Evolutionary conservation across 495 filamentous ascomycete genomes (phyloP), one percentile per base, ranked within the genome.

Genomic region (Staphylotrichum longicolle): DNA sequence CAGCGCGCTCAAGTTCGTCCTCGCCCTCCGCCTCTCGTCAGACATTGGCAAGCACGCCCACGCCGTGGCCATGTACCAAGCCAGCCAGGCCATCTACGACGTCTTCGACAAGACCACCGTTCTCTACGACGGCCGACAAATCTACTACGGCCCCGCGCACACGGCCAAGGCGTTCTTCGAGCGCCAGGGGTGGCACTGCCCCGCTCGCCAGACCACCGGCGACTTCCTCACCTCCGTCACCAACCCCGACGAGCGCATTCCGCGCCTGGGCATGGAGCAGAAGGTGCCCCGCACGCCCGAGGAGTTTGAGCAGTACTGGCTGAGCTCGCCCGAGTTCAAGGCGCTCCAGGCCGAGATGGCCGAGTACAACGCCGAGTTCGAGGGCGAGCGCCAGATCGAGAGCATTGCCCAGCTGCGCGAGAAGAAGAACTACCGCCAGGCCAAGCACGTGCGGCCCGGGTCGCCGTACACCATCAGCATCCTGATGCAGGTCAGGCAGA

Each of bases 211-310:
- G 53, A 93, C 88, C 11, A 89, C 88, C 1, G 86, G 87, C 81
- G 78, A 91, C 78, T 85, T 92, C 76, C 73, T 94, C 15, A 93
- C 90, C 12, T 85, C 87, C 7, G 77, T 91, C 33, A 91, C 89
- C 6, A 88, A 90, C 68, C 83, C 86, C 3, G 78, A 79, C n/a
- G 88, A 90, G 58, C 79, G 90, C 15, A 76, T 80, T 15, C 83
- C 87, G 62, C 83, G 85, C 14, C 75, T 78, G 9, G 90, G 88
- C 5, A 84, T 80, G 61, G 87, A 91, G 65, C 78, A 71, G 6
- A 80, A 42, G 77, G 85, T 57, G 79, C 91, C 41, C 78, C 85
- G 74, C 83, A 88, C 35, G 68, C 86, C 33, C 72, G 83, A 73
- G 80, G 89, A 70, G 73, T 93, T 54, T 81, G 91, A 75, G 66